Base-by-base conservation (phyloP, 2,329 filamentous ascomycete species). In the Aureobasidium melanogenum region DNA sequence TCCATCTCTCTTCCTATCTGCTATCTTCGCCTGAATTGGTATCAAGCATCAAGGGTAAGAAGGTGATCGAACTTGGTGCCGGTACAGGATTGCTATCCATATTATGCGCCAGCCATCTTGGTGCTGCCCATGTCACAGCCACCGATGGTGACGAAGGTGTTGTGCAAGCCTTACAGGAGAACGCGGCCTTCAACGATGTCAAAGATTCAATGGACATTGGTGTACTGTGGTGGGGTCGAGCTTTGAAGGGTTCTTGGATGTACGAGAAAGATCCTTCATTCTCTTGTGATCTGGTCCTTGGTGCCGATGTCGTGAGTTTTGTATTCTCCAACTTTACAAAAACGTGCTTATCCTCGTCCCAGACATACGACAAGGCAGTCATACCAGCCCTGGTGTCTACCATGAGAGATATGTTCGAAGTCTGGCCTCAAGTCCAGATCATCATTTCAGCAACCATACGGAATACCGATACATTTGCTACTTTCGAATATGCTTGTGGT, bases 41-140 rank as follows among this genome's bases (percentile, higher is more conserved):
- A 12, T 64, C 69, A 2, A 67, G 80, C 4, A 75, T 89, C 30
- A 67, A 68, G 8, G 79, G 76, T 2, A 86, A 84, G 68, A 79
- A 77, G 8, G 74, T 92, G 0, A 76, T 93, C 2, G 89, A 93
- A 69, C 78, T 93, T 1, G 89, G 89, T 3, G 84, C 88, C 1
- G 89, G 89, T 1, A 92, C 89, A 0, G 89, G 88, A 0, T 88
- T 91, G 69, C 73, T 91, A 1, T 87, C 88, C 0, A 83, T 92
- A 14, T 75, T 92, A 0, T 90, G 88, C 64, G 83, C 85, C n/a
- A 88, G 86, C 66, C 76, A 85, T 68, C 78, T 93, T 0, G 77
- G 72, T 6, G 80, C 86, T 0, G 69, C 73, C 0, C 80, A 84
- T 56, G 83, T 88, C 24, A 78, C 88, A 5, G 84, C 86, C 2